Evolutionary conservation across 257 asterid genomes (phyloP).

Genomic region (Marsdenia floribunda): DNA sequence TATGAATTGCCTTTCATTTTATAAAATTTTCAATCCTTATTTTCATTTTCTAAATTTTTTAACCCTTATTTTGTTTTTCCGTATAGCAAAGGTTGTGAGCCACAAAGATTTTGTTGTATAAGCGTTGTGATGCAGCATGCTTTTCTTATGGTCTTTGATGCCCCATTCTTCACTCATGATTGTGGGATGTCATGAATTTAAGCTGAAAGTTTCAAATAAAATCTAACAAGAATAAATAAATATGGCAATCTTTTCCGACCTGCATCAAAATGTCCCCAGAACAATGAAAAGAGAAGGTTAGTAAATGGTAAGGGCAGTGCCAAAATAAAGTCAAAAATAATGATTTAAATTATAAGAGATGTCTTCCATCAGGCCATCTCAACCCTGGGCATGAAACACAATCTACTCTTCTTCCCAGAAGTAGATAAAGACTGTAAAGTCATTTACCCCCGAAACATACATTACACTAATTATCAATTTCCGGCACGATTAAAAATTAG

Average conservation of each 20-base stretch:
- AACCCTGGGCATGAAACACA: neutral
- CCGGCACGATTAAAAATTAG: neutral
- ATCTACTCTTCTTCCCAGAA: neutral
- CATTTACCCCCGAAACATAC: neutral
- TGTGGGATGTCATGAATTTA: too few relatives aligned
- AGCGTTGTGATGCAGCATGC: neutral
- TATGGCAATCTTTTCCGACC: too few relatives aligned
- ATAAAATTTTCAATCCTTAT: neutral
- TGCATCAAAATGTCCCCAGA: too few relatives aligned
- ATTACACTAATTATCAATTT: neutral
- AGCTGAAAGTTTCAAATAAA: too few relatives aligned
- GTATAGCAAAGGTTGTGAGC: neutral
- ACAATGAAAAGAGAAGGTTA: too few relatives aligned
- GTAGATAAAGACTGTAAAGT: neutral
- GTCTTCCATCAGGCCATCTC: neutral
- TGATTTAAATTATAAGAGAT: too few relatives aligned
- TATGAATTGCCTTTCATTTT: neutral
- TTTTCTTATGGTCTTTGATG: too few relatives aligned
- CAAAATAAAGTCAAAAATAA: too few relatives aligned
- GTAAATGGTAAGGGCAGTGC: too few relatives aligned
- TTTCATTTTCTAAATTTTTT: neutral
- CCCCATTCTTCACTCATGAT: too few relatives aligned
- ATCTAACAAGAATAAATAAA: too few relatives aligned
- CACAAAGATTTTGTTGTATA: neutral
- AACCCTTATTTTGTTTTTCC: neutral